These are phyloP conservation scores for Abelmoschus esculentus DNA, from an alignment of 345 rosid species.

Conservation along the genomic window DNA sequence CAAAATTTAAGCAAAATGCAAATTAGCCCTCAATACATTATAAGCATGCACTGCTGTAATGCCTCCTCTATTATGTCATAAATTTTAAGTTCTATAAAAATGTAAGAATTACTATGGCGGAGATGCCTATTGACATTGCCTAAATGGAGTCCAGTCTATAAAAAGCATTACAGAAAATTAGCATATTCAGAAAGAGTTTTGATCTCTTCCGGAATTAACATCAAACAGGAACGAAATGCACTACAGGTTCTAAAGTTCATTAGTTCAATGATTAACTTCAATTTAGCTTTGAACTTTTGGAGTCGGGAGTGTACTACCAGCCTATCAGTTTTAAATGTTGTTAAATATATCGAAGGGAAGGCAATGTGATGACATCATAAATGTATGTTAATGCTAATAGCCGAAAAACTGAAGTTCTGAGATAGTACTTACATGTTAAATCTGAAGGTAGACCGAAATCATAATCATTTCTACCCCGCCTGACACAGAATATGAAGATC, in stretches of 20 bases:
- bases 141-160: background rate
- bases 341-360: background rate
- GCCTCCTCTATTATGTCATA: too few species aligned
- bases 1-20: background rate
- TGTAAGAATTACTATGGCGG: background rate
- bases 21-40: background rate
- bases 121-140: background rate
- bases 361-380: background rate
- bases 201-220: background rate
- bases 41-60: too few species aligned
- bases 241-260: background rate
- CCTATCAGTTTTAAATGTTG: background rate
- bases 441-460: constrained; percentile 95
- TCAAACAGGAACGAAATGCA: background rate
- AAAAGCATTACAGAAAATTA: background rate
- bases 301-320: background rate
- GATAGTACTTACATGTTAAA: constrained; percentile 58
- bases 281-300: background rate
- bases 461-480: constrained; percentile 65
- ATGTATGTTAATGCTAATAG: background rate
- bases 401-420: background rate
- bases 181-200: background rate
- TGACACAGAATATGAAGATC: constrained; percentile 53
- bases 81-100: background rate
- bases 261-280: background rate